Evolutionary conservation across 192 early-diverging fungal genomes (phyloP).

Genomic region (Thamnidium elegans): DNA sequence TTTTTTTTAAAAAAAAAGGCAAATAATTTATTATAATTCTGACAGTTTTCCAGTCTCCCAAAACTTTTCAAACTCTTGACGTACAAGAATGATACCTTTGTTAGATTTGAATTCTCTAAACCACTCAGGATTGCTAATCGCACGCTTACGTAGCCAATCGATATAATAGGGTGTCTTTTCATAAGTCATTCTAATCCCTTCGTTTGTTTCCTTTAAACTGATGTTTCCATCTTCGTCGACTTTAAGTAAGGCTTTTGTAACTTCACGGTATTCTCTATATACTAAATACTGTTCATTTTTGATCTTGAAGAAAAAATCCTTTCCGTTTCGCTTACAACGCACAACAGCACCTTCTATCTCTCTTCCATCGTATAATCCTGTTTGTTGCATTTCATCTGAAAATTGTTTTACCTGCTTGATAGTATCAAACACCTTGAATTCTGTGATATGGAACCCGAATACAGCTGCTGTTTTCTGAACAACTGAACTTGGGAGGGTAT

Average conservation of each 20-base stretch:
- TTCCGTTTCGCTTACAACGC: constrained; percentile 54
- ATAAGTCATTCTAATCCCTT: constrained; percentile 36
- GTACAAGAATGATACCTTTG: constrained; percentile 78
- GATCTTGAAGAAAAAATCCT: constrained; percentile 83
- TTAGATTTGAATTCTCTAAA: constrained; percentile 65
- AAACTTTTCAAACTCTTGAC: constrained; percentile 73
- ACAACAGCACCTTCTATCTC: constrained; percentile 94
- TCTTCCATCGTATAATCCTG: constrained; percentile 62
- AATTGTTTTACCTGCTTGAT: constrained; percentile 64
- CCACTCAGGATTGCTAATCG: constrained; percentile 56
- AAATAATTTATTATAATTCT: too few species aligned
- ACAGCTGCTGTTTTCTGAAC: constrained; percentile 62
- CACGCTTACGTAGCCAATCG: constrained; percentile 67
- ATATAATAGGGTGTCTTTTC: constrained; percentile 68
- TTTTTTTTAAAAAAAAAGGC: too few species aligned
- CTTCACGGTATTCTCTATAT: constrained; percentile 96
- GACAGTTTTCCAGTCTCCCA: constrained; percentile 35
- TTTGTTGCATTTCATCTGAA: constrained; percentile 61
- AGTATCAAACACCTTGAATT: constrained; percentile 52
- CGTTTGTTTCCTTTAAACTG: background rate
- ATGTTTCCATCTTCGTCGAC: constrained; percentile 26
- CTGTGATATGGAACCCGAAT: constrained; percentile 71
- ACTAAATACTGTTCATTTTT: constrained; percentile 95
- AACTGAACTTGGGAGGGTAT: constrained; percentile 63
- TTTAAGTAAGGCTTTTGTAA: constrained; percentile 66